These are phyloP conservation scores for Chlamydomonas sp. DNA, from an alignment of 139 green algal genomes.

Conservation along the genomic window DNA sequence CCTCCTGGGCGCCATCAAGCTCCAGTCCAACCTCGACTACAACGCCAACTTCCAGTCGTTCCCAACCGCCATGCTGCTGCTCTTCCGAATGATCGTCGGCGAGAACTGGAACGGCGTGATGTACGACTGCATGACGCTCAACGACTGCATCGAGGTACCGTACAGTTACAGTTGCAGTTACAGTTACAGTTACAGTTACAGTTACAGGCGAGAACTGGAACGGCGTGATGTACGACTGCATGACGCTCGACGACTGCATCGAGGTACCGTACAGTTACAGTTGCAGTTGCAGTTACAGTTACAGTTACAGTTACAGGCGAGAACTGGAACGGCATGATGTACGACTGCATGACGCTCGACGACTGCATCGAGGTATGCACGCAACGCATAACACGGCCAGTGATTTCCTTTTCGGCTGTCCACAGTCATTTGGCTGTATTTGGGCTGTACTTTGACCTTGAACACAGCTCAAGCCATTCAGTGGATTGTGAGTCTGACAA, in stretches of 20 bases:
- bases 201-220: constrained; percentile 36
- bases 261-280: too few species aligned
- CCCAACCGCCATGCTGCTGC: constrained; percentile 42
- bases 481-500: too few species aligned
- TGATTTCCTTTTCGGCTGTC: too few species aligned
- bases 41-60: constrained; percentile 71
- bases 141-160: constrained; percentile 11
- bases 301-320: too few species aligned
- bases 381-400: too few species aligned
- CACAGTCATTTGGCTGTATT: too few species aligned
- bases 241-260: constrained; percentile 11
- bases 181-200: too few species aligned
- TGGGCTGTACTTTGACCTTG: too few species aligned
- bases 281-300: too few species aligned
- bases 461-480: too few species aligned
- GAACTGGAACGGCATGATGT: constrained; percentile 32
- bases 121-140: constrained; percentile 13
- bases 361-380: constrained; percentile 11
- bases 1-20: constrained; percentile 59
- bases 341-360: constrained; percentile 12
- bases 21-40: constrained; percentile 30
- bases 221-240: constrained; percentile 21
- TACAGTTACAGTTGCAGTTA: too few species aligned
- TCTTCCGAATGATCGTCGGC: constrained; percentile 38
- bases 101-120: constrained; percentile 34